A percentile compares a stretch with the other conserved stretches of the same genome.
These are phyloP conservation scores for Starmerella kuoi DNA, from an alignment of 805 yeast species.

Conservation along the genomic window DNA sequence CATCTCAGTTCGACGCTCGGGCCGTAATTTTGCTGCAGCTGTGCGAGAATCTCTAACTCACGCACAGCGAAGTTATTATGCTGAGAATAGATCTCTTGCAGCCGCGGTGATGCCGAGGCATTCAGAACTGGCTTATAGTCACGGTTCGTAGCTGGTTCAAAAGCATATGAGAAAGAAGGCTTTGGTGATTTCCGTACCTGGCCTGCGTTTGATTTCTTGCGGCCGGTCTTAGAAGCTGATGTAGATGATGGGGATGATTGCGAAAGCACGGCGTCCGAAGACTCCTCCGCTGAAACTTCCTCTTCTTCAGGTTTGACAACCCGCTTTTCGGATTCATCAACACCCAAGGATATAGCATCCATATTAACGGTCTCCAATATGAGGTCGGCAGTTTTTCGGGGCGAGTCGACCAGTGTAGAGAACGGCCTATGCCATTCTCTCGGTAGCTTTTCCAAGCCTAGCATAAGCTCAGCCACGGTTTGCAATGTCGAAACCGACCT, in stretches of 20 bases:
- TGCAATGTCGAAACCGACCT: slow-evolving; percentile 31
- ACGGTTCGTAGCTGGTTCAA: slow-evolving; percentile 6
- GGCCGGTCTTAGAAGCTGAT: neutral
- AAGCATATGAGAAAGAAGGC: neutral
- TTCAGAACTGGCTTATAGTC: slow-evolving; percentile 20
- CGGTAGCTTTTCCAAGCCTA: neutral
- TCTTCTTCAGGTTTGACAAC: neutral
- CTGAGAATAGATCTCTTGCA: slow-evolving; percentile 23
- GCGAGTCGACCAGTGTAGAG: slow-evolving; percentile 14
- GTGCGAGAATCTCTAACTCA: slow-evolving; percentile 21
- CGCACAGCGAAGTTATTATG: slow-evolving; percentile 23
- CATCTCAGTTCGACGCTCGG: slow-evolving; percentile 29
- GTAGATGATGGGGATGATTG: neutral
- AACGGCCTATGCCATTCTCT: neutral
- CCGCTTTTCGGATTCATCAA: slow-evolving; percentile 27
- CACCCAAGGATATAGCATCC: slow-evolving; percentile 20
- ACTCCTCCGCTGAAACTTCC: neutral
- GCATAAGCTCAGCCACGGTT: slow-evolving; percentile 22
- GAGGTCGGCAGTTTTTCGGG: slow-evolving; percentile 31
- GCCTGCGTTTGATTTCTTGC: neutral
- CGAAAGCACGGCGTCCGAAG: neutral
- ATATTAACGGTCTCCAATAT: slow-evolving; percentile 36
- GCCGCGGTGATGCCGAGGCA: slow-evolving; percentile 13
- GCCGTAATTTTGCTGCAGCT: slow-evolving; percentile 16
- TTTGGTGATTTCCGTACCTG: neutral